Evolutionary conservation across 2,329 filamentous ascomycete genomes (phyloP).

Genomic region (Alternaria conjuncta): DNA sequence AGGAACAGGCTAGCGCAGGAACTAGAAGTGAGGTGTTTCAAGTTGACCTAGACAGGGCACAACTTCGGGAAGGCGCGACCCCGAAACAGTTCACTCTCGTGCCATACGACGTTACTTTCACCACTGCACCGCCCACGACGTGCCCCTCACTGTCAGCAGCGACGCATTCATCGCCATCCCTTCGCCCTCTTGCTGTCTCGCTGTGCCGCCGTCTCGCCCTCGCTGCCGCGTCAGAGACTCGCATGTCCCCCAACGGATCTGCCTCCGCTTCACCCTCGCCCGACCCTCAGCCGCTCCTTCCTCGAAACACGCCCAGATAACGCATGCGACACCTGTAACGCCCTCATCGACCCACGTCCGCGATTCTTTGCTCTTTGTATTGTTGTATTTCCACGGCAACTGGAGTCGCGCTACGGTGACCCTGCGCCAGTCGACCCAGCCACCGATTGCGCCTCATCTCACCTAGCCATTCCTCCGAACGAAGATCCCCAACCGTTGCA

Average conservation of each 20-base stretch:
- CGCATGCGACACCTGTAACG: conserved; percentile 23
- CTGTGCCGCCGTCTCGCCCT: not conserved
- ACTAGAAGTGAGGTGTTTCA: conserved; percentile 17
- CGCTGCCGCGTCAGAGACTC: conserved; percentile 8
- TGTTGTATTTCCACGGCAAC: conserved; percentile 1
- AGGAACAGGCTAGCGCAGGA: conserved; percentile 24
- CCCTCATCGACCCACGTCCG: conserved; percentile 20
- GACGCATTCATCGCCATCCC: conserved; percentile 2
- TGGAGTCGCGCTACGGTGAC: conserved; percentile 8
- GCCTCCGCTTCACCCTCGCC: not conserved
- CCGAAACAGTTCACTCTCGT: conserved; percentile 22
- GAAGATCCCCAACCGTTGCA: conserved; percentile 5
- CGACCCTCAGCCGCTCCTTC: conserved; percentile 20
- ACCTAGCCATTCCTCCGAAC: conserved; percentile 28
- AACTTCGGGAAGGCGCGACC: conserved; percentile 12
- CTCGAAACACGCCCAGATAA: conserved; percentile 6
- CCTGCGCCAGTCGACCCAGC: conserved; percentile 28
- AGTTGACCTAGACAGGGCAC: conserved; percentile 5
- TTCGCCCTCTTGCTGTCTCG: not conserved
- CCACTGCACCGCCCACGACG: not conserved
- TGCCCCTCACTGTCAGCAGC: not conserved
- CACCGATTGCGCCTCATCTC: conserved; percentile 36
- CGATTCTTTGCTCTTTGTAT: conserved; percentile 10
- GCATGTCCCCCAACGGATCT: conserved; percentile 26
- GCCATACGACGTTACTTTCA: conserved; percentile 1